These are phyloP conservation scores for Russula compacta DNA, from an alignment of 768 basidiomycete species.

Conservation along the genomic window DNA sequence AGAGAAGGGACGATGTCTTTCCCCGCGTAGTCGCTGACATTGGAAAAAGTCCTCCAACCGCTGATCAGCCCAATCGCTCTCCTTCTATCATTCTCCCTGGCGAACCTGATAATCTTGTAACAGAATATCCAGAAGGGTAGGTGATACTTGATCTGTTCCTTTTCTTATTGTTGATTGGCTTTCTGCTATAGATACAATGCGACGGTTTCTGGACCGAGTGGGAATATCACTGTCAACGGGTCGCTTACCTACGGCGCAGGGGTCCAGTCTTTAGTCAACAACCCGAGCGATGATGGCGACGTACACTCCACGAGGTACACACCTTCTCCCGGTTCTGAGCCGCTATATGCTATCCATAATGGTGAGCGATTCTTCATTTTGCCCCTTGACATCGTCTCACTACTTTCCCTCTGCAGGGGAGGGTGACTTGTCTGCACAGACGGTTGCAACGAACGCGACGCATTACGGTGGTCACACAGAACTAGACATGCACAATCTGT, in stretches of 20 bases:
- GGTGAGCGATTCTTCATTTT: conserved; percentile 30
- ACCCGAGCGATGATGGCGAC: neutral
- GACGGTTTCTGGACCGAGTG: conserved; percentile 54
- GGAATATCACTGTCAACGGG: conserved; percentile 67
- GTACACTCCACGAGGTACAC: conserved; percentile 33
- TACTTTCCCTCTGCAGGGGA: conserved; percentile 29
- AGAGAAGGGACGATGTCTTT: neutral
- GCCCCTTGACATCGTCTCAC: neutral
- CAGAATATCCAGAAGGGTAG: conserved; percentile 64
- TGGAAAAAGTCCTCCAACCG: conserved; percentile 42
- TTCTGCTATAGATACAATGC: conserved; percentile 44
- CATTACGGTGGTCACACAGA: conserved; percentile 54
- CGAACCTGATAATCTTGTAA: conserved; percentile 40
- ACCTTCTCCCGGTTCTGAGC: conserved; percentile 44
- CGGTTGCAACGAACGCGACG: conserved; percentile 64
- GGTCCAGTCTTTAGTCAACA: conserved; percentile 8
- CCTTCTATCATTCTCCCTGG: conserved; percentile 51
- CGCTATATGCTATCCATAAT: conserved; percentile 67
- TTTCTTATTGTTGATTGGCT: neutral
- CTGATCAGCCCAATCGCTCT: conserved; percentile 45
- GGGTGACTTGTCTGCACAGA: conserved; percentile 43
- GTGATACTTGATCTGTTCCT: neutral
- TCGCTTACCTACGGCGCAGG: conserved; percentile 41
- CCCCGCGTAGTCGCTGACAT: neutral
- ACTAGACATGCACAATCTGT: conserved; percentile 62